These are phyloP conservation scores for Basidiobolus meristosporus DNA, from an alignment of 371 early-diverging fungal species.

Conservation along the genomic window DNA sequence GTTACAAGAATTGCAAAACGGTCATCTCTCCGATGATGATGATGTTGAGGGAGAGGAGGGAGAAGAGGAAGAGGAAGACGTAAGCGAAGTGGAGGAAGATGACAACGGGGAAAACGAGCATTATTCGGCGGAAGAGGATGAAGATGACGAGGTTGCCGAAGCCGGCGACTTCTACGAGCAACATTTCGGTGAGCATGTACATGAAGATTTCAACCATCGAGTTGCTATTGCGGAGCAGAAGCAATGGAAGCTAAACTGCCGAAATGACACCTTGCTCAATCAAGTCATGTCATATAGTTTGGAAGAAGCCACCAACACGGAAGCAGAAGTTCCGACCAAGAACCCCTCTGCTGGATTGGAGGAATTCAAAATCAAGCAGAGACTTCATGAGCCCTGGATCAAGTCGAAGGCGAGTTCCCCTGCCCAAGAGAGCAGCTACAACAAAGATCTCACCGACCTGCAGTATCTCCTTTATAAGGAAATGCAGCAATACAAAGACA, in stretches of 20 bases:
- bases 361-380: background rate
- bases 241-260: slow-evolving; percentile 11
- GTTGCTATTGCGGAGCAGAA: slow-evolving; percentile 24
- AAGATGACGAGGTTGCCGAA: slow-evolving; percentile 6
- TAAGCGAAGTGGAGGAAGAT: slow-evolving; percentile 6
- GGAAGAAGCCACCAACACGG: background rate
- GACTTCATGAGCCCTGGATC: slow-evolving; percentile 7
- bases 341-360: background rate
- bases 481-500: background rate
- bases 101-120: slow-evolving; percentile 6
- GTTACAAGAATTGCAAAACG: background rate
- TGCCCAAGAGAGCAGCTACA: background rate
- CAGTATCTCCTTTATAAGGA: background rate
- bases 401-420: background rate
- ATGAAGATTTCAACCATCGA: slow-evolving; percentile 15
- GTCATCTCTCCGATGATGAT: slow-evolving; percentile 1
- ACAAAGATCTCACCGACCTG: slow-evolving; percentile 1
- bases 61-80: slow-evolving; percentile 10
- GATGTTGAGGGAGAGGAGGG: slow-evolving; percentile 17
- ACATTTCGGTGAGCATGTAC: slow-evolving; percentile 24
- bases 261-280: slow-evolving; percentile 3
- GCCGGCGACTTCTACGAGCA: slow-evolving; percentile 8
- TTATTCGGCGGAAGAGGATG: slow-evolving; percentile 5
- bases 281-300: slow-evolving; percentile 1
- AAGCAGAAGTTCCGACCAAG: background rate